Base-by-base conservation (phyloP, 2,329 filamentous ascomycete genomes). In the Alternaria triticina region DNA sequence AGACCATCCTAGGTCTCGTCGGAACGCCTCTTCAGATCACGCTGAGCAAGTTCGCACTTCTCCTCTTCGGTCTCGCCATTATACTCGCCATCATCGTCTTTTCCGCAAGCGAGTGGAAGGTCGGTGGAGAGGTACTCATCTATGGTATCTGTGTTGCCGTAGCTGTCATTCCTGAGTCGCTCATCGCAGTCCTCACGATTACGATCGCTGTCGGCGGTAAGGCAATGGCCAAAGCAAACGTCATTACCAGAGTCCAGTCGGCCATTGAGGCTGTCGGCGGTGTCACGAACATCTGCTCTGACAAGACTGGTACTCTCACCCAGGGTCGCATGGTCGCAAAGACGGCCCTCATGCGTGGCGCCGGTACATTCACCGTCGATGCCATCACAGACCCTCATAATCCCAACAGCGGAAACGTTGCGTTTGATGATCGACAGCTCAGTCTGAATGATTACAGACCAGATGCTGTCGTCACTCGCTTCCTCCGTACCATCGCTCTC, bases 21-120 rank as follows among this genome's bases (percentile, higher is more conserved):
- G 93, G 93, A 54, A 97, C 94, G 1, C 94, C 94, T 1, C 84
- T 97, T 49, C 93, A 96, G 81, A 90, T 91, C 69, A 95, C 92
- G 74, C 85, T 97, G 55, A 93, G 91, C 82, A 93, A 94, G 80
- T 90, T 97, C 73, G 93, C 94, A 27, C 89, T 62, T 25, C 59
- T 62, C 40, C 59, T 62, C 20, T 62, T 62, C 15, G 54, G 85
- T 50, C 86, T 93, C 54, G 94, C 90, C 3, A 86, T 92, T 12
- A 71, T 92, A 25, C 90, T 89, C 65, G 89, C 89, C 9, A 86
- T 92, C 68, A 88, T 92, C 69, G 89, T 91, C 43, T 84, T 91
- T 49, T 89, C 83, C 7, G 87, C 89, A 57, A 91, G 90, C 77
- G 77, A 78, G 67, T 81, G 74, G 71, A 64, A 80, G 22, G 67